phyloP scores from a whole-genome alignment of 192 early-diverging fungal species.

The Kickxella alabastrina region DNA sequence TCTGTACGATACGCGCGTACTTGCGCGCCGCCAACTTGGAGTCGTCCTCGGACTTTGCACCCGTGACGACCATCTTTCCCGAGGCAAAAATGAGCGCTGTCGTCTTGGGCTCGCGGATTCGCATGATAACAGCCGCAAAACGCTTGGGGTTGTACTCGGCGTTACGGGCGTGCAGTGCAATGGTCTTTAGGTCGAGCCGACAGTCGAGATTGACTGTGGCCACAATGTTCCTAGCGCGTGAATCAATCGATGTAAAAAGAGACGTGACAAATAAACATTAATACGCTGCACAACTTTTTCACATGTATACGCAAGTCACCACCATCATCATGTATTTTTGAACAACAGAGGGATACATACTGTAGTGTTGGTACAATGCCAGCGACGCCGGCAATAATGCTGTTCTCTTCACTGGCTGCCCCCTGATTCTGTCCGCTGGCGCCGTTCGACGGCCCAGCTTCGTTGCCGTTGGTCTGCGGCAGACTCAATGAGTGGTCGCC shows the following conservation, averaged over 20 bases:
- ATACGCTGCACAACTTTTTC: too few relatives aligned
- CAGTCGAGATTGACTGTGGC: slow-evolving; percentile 98
- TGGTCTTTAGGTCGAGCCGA: slow-evolving; percentile 95
- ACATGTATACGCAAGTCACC: too few relatives aligned
- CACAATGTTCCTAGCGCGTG: slow-evolving; percentile 99
- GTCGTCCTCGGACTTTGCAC: slow-evolving; percentile 96
- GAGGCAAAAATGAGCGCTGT: slow-evolving; percentile 99
- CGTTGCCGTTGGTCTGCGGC: slow-evolving; percentile 7
- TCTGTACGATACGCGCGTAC: slow-evolving; percentile 99
- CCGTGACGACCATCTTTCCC: slow-evolving; percentile 99
- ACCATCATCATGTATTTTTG: too few relatives aligned
- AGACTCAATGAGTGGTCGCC: slow-evolving; percentile 27
- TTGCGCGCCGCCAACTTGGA: slow-evolving; percentile 96
- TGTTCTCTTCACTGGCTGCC: slow-evolving; percentile 7
- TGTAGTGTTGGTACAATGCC: slow-evolving; percentile 52
- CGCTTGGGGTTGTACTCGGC: slow-evolving; percentile 99
- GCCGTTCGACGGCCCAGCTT: neutral
- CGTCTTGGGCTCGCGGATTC: slow-evolving; percentile 99
- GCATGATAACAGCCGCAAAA: slow-evolving; percentile 99
- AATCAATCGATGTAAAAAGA: slow-evolving; percentile 4
- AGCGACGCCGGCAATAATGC: slow-evolving; percentile 23
- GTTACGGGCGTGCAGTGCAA: slow-evolving; percentile 98
- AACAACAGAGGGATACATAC: slow-evolving; percentile 6
- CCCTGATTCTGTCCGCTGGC: slow-evolving; percentile 2
- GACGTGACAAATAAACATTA: neutral